A percentile compares a stretch with the other conserved stretches of the same genome.
Evolutionary conservation across 2,329 filamentous ascomycete species (phyloP).

Genomic region (Fusarium begoniae): DNA sequence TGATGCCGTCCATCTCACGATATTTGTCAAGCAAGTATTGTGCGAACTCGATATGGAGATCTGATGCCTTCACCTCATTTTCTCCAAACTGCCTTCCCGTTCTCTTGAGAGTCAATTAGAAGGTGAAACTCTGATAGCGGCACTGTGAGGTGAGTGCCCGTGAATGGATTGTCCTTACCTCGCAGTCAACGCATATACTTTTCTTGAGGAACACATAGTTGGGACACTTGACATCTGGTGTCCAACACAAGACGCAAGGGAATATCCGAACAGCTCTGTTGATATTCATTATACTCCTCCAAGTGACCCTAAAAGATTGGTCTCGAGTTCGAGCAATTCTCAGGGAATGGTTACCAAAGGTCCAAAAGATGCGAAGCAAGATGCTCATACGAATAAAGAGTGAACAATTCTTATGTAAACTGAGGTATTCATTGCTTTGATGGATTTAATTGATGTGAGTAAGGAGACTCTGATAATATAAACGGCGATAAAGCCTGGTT

Average conservation of each 20-base stretch:
- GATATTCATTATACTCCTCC: slow-evolving; percentile 23
- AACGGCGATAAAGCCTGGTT: background rate
- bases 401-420: background rate
- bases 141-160: background rate
- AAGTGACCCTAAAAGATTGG: background rate
- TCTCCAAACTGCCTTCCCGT: slow-evolving; percentile 16
- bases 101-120: slow-evolving; percentile 14
- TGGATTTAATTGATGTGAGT: no score
- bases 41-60: slow-evolving; percentile 37
- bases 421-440: background rate
- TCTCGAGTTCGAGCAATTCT: background rate
- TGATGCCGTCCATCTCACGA: slow-evolving; percentile 34
- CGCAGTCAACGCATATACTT: slow-evolving; percentile 38
- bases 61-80: slow-evolving; percentile 29
- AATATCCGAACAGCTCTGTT: slow-evolving; percentile 32
- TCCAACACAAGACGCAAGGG: slow-evolving; percentile 36
- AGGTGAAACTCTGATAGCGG: background rate
- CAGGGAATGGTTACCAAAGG: background rate
- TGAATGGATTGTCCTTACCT: slow-evolving; percentile 23
- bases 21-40: slow-evolving; percentile 40
- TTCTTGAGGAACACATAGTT: slow-evolving; percentile 40
- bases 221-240: slow-evolving; percentile 38
- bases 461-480: background rate
- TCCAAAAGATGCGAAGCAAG: background rate
- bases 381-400: background rate